These are phyloP conservation scores for Aspergillus luchuensis DNA, from an alignment of 2,329 filamentous ascomycete species.

Conservation along the genomic window DNA sequence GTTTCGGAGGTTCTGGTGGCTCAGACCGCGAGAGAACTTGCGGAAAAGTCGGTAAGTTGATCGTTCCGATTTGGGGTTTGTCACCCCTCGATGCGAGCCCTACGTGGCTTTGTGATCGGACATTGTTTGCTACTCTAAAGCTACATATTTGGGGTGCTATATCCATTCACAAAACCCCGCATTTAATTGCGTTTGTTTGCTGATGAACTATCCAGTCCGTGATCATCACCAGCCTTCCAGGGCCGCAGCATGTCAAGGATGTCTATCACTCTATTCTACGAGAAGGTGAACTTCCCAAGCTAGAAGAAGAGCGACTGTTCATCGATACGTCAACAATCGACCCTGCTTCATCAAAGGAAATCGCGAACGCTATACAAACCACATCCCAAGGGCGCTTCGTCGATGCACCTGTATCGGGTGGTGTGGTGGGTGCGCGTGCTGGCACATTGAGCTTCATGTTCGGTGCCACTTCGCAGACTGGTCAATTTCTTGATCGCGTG, in stretches of 20 bases:
- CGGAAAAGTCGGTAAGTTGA: slow-evolving; percentile 65
- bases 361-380: slow-evolving; percentile 70
- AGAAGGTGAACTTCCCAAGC: slow-evolving; percentile 52
- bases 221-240: slow-evolving; percentile 85
- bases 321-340: slow-evolving; percentile 98
- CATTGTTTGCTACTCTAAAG: background rate
- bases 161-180: background rate
- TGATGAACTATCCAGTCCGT: slow-evolving; percentile 62
- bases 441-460: slow-evolving; percentile 97
- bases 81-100: background rate
- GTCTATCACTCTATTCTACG: slow-evolving; percentile 78
- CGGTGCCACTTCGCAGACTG: slow-evolving; percentile 58
- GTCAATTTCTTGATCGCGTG: slow-evolving; percentile 62
- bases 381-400: slow-evolving; percentile 75
- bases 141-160: background rate
- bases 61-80: background rate
- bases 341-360: slow-evolving; percentile 75
- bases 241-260: slow-evolving; percentile 80
- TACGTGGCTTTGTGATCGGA: background rate
- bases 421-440: slow-evolving; percentile 84
- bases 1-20: slow-evolving; percentile 59
- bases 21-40: slow-evolving; percentile 61
- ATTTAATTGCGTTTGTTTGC: background rate
- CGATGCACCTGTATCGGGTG: slow-evolving; percentile 95
- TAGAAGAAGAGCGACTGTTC: slow-evolving; percentile 70